Conservation (phyloP, 305 asterid genomes). For the Petunia hybrid region DNA sequence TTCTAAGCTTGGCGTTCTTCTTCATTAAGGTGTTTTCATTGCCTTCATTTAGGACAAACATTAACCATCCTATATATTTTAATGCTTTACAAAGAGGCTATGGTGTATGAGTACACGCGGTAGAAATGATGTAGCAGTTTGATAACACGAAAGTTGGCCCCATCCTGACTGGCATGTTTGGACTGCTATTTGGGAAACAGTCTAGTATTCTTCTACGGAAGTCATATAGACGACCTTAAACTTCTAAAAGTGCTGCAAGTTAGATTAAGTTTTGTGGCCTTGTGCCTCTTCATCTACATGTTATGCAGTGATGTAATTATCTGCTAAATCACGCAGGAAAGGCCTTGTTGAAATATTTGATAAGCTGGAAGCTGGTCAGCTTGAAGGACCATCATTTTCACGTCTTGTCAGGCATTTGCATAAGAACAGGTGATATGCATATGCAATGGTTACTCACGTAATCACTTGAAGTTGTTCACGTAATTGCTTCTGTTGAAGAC, state of each 20-base stretch:
- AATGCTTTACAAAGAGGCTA: slow-evolving; percentile 24
- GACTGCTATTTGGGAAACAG: not conserved
- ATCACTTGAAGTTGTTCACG: not conserved
- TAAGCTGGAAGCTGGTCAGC: slow-evolving; percentile 70
- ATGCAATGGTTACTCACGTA: not conserved
- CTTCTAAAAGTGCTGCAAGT: not conserved
- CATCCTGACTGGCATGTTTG: slow-evolving; percentile 5
- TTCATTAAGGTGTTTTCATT: slow-evolving; percentile 9
- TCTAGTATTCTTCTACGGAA: not conserved
- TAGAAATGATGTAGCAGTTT: slow-evolving; percentile 20
- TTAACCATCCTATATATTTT: not conserved
- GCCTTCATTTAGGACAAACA: slow-evolving; percentile 14
- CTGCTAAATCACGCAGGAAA: slow-evolving; percentile 61
- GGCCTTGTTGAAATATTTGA: slow-evolving; percentile 82
- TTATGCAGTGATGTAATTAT: not conserved
- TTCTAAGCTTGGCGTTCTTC: slow-evolving; percentile 19
- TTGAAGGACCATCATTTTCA: slow-evolving; percentile 57
- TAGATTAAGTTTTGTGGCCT: slow-evolving; percentile 23
- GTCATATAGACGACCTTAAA: not conserved
- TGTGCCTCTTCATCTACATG: not conserved
- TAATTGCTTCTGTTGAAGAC: not conserved
- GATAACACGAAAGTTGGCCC: slow-evolving; percentile 10
- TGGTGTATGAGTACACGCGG: not conserved
- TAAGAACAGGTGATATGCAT: slow-evolving; percentile 60
- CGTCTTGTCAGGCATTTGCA: slow-evolving; percentile 73